Percentiles rank a stretch among this genome's conserved stretches.
Conservation (phyloP, 2,329 filamentous ascomycete genomes). For the Penicillium decumbens region DNA sequence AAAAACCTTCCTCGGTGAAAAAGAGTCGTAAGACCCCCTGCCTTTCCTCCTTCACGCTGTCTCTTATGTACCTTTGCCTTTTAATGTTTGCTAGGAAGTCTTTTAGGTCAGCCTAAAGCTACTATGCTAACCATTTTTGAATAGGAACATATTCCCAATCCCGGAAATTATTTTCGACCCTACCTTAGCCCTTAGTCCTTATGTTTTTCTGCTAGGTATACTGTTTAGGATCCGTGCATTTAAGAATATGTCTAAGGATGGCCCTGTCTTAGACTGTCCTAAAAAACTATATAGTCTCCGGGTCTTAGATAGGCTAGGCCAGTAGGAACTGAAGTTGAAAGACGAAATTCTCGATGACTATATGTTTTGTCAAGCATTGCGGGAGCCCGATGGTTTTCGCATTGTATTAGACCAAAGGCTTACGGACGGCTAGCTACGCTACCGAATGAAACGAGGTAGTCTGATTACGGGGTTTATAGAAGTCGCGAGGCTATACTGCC, state of each 20-base stretch:
- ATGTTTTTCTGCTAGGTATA: constrained; percentile 34
- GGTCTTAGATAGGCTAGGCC: constrained; percentile 28
- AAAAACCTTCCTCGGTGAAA: constrained; percentile 24
- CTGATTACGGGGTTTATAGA: constrained; percentile 33
- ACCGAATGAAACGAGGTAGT: constrained; percentile 28
- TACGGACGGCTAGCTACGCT: constrained; percentile 21
- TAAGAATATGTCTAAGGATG: constrained; percentile 19
- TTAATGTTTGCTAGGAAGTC: too few relatives aligned
- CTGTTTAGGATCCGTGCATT: constrained; percentile 34
- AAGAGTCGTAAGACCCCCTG: constrained; percentile 24
- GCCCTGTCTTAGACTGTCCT: constrained; percentile 27
- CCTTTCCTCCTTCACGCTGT: too few relatives aligned
- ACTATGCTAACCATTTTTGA: too few relatives aligned
- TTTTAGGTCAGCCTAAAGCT: too few relatives aligned
- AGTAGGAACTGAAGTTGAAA: constrained; percentile 33
- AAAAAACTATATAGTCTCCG: constrained; percentile 35
- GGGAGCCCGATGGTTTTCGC: constrained; percentile 20
- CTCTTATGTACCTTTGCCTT: too few relatives aligned
- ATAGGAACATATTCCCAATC: constrained; percentile 34
- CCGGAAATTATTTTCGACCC: too few relatives aligned
- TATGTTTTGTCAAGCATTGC: constrained; percentile 30
- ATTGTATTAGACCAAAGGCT: constrained; percentile 27
- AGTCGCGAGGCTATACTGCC: constrained; percentile 32
- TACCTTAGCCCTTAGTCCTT: constrained; percentile 34
- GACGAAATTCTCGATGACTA: constrained; percentile 30